Conservation (phyloP, 257 asterid genomes). For the Solanum medicagineum region DNA sequence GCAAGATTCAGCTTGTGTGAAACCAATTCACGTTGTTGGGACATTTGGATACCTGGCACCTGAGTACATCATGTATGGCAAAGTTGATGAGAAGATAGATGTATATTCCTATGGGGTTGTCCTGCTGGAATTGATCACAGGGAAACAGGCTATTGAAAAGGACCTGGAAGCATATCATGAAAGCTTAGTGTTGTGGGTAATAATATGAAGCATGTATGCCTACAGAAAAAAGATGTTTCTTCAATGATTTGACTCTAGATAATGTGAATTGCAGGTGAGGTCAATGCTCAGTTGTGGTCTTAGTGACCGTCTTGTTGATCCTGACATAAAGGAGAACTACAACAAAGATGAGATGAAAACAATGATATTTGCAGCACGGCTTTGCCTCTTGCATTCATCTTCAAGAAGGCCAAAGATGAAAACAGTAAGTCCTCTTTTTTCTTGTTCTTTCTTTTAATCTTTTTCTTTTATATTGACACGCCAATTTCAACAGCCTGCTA, state of each 20-base stretch:
- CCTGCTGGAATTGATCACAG: slow-evolving; percentile 73
- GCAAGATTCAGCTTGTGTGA: slow-evolving; percentile 15
- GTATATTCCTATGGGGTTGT: slow-evolving; percentile 77
- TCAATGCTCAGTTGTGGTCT: slow-evolving; percentile 52
- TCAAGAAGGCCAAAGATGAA: slow-evolving; percentile 76
- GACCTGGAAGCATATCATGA: slow-evolving; percentile 32
- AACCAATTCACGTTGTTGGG: slow-evolving; percentile 38
- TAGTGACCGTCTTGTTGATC: slow-evolving; percentile 58
- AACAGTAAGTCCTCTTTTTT: slow-evolving; percentile 24
- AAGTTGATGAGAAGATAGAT: slow-evolving; percentile 80
- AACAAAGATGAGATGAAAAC: slow-evolving; percentile 48
- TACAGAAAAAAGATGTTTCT: not conserved
- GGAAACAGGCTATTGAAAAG: slow-evolving; percentile 48
- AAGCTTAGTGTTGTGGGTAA: slow-evolving; percentile 68
- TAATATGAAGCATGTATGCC: not conserved
- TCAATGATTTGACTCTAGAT: not conserved
- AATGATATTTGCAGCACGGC: slow-evolving; percentile 50
- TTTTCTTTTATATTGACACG: not conserved
- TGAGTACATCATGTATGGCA: slow-evolving; percentile 73
- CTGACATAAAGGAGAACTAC: slow-evolving; percentile 36
- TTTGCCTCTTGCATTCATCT: slow-evolving; percentile 72
- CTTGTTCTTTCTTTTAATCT: not conserved
- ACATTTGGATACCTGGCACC: slow-evolving; percentile 77
- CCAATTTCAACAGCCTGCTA: not conserved
- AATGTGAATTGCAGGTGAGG: slow-evolving; percentile 40